phyloP scores from a whole-genome alignment of 176 grass and related monocot genomes.

The Hordeum vulgare region MorexV3_pseudomolecules_assembly NC_058520.1:1550194-1550693 shows the following conservation, averaged over 20 bases:
- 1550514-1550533: background rate
- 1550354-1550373: slow-evolving; percentile 1
- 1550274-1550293: too few relatives aligned
- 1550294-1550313: too few relatives aligned
- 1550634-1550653: too few relatives aligned
- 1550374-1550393: slow-evolving; percentile 19
- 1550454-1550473: slow-evolving; percentile 31
- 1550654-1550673: background rate
- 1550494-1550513: background rate
- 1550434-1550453: slow-evolving; percentile 11
- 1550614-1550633: background rate
- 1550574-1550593: background rate
- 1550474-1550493: slow-evolving; percentile 20
- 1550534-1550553: background rate
- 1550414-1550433: background rate
- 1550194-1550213: too few relatives aligned
- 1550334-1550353: background rate
- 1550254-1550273: too few relatives aligned
- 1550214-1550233: too few relatives aligned
- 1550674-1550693: background rate
- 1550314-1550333: too few relatives aligned
- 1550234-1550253: too few relatives aligned
- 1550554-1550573: background rate
- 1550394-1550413: background rate
- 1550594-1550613: background rate